These are phyloP conservation scores for Rhodotorula paludigena DNA, from an alignment of 768 basidiomycete genomes.

Conservation along the genomic window DNA sequence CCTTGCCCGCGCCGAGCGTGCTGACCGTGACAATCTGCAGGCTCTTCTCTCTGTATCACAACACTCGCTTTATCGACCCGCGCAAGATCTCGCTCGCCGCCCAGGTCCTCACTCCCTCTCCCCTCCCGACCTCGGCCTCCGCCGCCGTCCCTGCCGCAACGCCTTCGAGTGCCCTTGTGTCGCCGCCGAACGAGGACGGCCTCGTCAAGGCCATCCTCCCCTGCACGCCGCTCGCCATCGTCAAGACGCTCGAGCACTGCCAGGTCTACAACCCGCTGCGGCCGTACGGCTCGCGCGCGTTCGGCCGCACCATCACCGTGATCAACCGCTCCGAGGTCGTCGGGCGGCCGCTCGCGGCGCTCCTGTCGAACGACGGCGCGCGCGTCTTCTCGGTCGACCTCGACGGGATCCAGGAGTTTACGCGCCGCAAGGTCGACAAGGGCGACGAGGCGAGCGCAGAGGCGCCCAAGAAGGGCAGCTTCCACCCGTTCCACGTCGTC, in stretches of 20 bases:
- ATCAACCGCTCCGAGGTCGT: conserved; percentile 99
- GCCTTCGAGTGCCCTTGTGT: conserved; percentile 43
- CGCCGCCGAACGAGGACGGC: conserved; percentile 61
- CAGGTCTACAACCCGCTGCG: conserved; percentile 91
- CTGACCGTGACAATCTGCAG: too few relatives aligned
- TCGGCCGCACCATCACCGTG: conserved; percentile 85
- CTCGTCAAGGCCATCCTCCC: conserved; percentile 94
- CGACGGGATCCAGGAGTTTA: conserved; percentile 95
- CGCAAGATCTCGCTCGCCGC: conserved; percentile 57
- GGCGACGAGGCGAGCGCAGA: conserved; percentile 13
- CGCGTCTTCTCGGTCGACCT: conserved; percentile 92
- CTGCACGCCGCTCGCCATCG: conserved; percentile 93
- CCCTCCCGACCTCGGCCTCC: conserved; percentile 52
- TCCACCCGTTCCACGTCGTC: conserved; percentile 77
- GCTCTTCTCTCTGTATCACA: conserved; percentile 48
- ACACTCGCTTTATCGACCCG: conserved; percentile 87
- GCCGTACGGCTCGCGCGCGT: conserved; percentile 89
- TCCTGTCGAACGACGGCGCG: conserved; percentile 93
- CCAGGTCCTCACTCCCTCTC: conserved; percentile 41
- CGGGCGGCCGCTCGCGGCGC: conserved; percentile 88
- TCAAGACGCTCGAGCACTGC: conserved; percentile 84
- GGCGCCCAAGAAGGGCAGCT: conserved; percentile 54
- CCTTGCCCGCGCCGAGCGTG: conserved; percentile 65
- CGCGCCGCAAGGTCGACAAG: conserved; percentile 49
- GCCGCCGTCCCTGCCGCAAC: conserved; percentile 18